phyloP scores from a whole-genome alignment of 2,329 filamentous ascomycete genomes.

The Fusarium anguioides region DNA sequence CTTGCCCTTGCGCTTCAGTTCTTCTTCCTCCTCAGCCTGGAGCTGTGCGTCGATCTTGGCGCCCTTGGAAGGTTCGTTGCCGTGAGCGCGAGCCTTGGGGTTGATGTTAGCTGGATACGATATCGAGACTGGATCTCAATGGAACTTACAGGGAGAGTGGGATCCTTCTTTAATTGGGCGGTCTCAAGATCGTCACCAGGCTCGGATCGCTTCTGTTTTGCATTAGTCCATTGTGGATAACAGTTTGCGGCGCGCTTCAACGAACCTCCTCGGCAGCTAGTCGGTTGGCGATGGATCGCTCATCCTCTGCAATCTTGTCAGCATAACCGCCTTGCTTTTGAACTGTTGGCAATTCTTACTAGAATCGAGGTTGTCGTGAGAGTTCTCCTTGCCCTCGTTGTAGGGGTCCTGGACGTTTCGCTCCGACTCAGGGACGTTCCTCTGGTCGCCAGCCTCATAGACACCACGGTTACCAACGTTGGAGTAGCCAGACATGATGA shows the following conservation, averaged over 20 bases:
- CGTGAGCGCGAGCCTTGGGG: constrained; percentile 70
- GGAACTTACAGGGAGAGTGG: constrained; percentile 67
- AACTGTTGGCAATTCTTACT: constrained; percentile 62
- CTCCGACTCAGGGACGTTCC: constrained; percentile 68
- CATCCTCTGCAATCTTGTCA: constrained; percentile 65
- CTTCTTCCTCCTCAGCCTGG: constrained; percentile 73
- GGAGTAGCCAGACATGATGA: constrained; percentile 59
- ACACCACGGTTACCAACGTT: constrained; percentile 73
- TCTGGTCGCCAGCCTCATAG: constrained; percentile 84
- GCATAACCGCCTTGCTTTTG: constrained; percentile 55
- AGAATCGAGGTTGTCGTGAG: constrained; percentile 75
- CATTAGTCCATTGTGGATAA: not conserved
- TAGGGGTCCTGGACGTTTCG: constrained; percentile 66
- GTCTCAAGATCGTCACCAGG: constrained; percentile 59
- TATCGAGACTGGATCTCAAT: not conserved
- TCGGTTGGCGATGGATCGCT: constrained; percentile 78
- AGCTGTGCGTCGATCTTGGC: constrained; percentile 78
- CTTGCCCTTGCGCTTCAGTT: constrained; percentile 68
- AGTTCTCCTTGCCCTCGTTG: constrained; percentile 77
- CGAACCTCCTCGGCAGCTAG: constrained; percentile 70
- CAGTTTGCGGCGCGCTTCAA: not conserved
- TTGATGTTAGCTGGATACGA: constrained; percentile 6
- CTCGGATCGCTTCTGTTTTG: constrained; percentile 50
- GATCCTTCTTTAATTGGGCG: constrained; percentile 64
- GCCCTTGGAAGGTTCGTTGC: constrained; percentile 78